Evolutionary conservation across 306 rosid genomes (phyloP).

Genomic region (Prunus davidiana): DNA sequence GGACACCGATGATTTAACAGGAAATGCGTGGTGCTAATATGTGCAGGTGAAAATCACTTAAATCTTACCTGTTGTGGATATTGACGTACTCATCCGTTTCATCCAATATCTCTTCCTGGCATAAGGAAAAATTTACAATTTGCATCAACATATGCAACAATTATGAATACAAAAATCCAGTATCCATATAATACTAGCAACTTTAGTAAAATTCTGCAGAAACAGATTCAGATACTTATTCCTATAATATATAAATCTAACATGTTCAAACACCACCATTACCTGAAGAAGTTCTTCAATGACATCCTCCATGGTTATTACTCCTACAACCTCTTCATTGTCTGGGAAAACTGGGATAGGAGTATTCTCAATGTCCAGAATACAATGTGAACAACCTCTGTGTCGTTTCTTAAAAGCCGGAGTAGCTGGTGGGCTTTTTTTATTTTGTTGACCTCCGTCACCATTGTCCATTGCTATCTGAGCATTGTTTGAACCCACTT

Average conservation of each 20-base stretch:
- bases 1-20: background rate
- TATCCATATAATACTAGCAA: conserved; percentile 1
- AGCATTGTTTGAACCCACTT: conserved; percentile 30
- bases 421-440: conserved; percentile 62
- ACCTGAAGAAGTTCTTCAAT: conserved; percentile 99
- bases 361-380: conserved; percentile 77
- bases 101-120: conserved; percentile 96
- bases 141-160: conserved; percentile 18
- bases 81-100: conserved; percentile 98
- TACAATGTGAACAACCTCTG: conserved; percentile 88
- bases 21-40: background rate
- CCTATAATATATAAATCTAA: background rate
- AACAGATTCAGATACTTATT: conserved; percentile 14
- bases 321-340: conserved; percentile 88
- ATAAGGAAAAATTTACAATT: conserved; percentile 28
- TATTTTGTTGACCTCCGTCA: conserved; percentile 42
- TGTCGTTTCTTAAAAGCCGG: conserved; percentile 85
- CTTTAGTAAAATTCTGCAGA: conserved; percentile 12
- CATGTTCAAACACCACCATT: conserved; percentile 3
- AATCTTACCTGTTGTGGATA: conserved; percentile 85
- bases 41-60: background rate
- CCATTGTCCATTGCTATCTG: conserved; percentile 29
- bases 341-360: conserved; percentile 72
- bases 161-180: conserved; percentile 3
- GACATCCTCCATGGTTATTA: conserved; percentile 97